These are phyloP conservation scores for Colletotrichum brevisporum DNA, from an alignment of 2,329 filamentous ascomycete genomes.

Conservation along the genomic window DNA sequence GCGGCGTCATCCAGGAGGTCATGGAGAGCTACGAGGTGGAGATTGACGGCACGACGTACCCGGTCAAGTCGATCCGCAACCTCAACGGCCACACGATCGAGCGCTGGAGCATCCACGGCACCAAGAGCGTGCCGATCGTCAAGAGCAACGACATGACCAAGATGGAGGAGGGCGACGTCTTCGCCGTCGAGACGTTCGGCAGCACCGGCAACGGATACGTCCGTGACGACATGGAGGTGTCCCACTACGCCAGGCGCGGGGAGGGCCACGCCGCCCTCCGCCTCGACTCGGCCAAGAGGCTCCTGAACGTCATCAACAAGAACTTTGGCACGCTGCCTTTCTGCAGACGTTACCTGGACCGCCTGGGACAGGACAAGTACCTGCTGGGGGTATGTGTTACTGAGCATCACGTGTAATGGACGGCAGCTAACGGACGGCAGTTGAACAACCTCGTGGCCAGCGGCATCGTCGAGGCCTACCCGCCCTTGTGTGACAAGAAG, in stretches of 20 bases:
- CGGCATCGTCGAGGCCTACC: constrained; percentile 91
- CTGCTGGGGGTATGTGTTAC: constrained; percentile 79
- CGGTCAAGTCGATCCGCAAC: constrained; percentile 80
- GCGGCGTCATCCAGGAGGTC: constrained; percentile 78
- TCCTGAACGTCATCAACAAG: constrained; percentile 93
- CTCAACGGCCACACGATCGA: constrained; percentile 83
- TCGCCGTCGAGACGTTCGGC: constrained; percentile 87
- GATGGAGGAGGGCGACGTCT: constrained; percentile 88
- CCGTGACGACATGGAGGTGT: constrained; percentile 84
- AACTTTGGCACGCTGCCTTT: constrained; percentile 96
- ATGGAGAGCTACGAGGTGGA: constrained; percentile 86
- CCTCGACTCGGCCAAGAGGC: constrained; percentile 84
- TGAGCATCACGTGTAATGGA: constrained; percentile 38
- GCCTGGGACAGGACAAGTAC: constrained; percentile 95
- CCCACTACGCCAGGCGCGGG: constrained; percentile 84
- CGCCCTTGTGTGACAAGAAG: constrained; percentile 91
- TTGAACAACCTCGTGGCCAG: constrained; percentile 87
- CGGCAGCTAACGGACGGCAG: constrained; percentile 58
- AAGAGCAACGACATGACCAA: constrained; percentile 83
- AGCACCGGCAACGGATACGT: constrained; percentile 85
- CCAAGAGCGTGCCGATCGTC: constrained; percentile 85
- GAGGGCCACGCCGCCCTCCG: constrained; percentile 84
- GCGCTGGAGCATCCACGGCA: constrained; percentile 83
- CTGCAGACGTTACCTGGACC: constrained; percentile 90
- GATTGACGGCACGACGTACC: constrained; percentile 76